Evolutionary conservation across 306 rosid species (phyloP).

Genomic region (Lupinus albus): DNA sequence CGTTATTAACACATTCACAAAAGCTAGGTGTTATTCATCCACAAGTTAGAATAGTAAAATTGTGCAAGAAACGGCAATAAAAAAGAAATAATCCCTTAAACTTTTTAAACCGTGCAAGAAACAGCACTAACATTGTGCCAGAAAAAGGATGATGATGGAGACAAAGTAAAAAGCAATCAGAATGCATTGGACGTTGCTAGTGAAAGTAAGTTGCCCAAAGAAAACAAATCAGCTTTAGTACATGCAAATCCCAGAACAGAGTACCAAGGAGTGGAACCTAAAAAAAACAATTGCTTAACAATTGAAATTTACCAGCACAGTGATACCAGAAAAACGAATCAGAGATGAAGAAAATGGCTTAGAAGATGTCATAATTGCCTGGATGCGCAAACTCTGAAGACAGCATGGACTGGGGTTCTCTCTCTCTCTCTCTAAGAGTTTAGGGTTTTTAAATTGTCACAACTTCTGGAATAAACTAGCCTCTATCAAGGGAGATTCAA

Average conservation of each 20-base stretch:
- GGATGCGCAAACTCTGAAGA: neutral
- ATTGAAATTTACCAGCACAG: no score
- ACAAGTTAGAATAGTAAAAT: constrained; percentile 24
- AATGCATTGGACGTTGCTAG: constrained; percentile 13
- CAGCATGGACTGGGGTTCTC: neutral
- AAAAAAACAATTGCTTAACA: neutral
- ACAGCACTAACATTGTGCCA: constrained; percentile 10
- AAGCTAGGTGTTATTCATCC: constrained; percentile 13
- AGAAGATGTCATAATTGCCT: neutral
- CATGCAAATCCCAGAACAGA: constrained; percentile 1
- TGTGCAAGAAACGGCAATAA: constrained; percentile 21
- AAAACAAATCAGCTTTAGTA: constrained; percentile 26
- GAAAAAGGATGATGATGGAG: neutral
- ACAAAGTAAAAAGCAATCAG: neutral
- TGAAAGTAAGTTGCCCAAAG: constrained; percentile 6
- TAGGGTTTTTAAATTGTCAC: neutral
- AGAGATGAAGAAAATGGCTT: constrained; percentile 18
- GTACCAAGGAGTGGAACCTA: neutral
- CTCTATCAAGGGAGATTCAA: neutral
- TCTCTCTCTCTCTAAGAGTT: neutral
- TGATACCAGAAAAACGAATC: neutral
- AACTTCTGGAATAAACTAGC: neutral
- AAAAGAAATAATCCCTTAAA: constrained; percentile 8
- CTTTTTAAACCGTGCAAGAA: constrained; percentile 19
- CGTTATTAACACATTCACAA: constrained; percentile 24